Conservation (phyloP, 2,329 filamentous ascomycete genomes). For the Ascochyta pisi region DNA sequence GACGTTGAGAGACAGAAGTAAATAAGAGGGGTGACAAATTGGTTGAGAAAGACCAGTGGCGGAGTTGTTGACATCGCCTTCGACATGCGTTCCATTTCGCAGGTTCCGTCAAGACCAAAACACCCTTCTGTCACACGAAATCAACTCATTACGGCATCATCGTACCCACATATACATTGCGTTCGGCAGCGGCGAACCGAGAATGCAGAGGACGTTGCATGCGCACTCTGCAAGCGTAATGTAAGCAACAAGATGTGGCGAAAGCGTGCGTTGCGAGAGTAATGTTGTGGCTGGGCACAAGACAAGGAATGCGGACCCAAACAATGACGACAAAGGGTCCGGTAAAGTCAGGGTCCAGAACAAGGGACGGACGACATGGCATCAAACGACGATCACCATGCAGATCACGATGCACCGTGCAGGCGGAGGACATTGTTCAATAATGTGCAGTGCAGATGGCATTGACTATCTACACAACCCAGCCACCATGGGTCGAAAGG, state of each 20-base stretch:
- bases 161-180: too few species aligned
- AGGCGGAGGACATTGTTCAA: neutral
- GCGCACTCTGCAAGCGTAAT: neutral
- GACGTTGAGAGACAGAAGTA: too few species aligned
- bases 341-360: neutral
- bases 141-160: too few species aligned
- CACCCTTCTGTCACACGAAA: too few species aligned
- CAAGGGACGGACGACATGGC: neutral
- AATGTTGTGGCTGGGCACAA: neutral
- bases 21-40: too few species aligned
- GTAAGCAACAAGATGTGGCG: neutral
- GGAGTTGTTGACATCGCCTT: too few species aligned
- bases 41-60: too few species aligned
- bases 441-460: conserved; percentile 14
- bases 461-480: conserved; percentile 18
- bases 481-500: conserved; percentile 13
- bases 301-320: conserved; percentile 6
- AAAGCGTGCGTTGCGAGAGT: neutral
- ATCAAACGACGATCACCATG: neutral
- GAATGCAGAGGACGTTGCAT: too few species aligned
- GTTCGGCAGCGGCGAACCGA: too few species aligned
- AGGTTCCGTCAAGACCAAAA: too few species aligned
- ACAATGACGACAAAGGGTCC: conserved; percentile 8
- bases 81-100: too few species aligned
- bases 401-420: neutral